These are phyloP conservation scores for Scleroderma citrinum DNA, from an alignment of 768 basidiomycete genomes.

Conservation along the genomic window DNA sequence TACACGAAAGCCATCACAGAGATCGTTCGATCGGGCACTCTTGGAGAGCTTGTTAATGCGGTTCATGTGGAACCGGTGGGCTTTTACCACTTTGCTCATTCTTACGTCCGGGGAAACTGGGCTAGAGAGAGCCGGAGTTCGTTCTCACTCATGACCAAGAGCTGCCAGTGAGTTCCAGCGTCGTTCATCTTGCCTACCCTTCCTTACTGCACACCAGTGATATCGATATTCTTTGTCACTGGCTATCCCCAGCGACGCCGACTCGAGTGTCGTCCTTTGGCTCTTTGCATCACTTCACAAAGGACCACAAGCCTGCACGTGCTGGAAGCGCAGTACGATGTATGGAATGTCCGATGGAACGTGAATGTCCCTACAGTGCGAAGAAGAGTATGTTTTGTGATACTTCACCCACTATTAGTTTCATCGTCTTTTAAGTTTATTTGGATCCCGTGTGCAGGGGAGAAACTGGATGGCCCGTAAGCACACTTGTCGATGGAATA, in stretches of 20 bases:
- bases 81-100: constrained; percentile 86
- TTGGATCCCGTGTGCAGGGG: constrained; percentile 60
- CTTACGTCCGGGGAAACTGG: constrained; percentile 85
- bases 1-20: constrained; percentile 68
- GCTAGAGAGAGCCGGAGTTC: constrained; percentile 58
- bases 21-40: constrained; percentile 59
- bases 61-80: constrained; percentile 86
- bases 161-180: constrained; percentile 65
- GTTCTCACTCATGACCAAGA: constrained; percentile 85
- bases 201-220: constrained; percentile 44
- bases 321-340: constrained; percentile 71
- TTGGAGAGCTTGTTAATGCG: constrained; percentile 77
- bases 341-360: constrained; percentile 67
- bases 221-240: constrained; percentile 77
- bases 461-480: constrained; percentile 53
- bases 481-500: constrained; percentile 66
- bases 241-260: constrained; percentile 62
- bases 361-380: constrained; percentile 78
- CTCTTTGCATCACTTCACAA: constrained; percentile 76
- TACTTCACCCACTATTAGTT: background rate
- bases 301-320: constrained; percentile 57
- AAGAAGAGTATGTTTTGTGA: constrained; percentile 57
- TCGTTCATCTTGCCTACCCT: background rate
- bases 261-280: constrained; percentile 80
- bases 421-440: constrained; percentile 53